Evolutionary conservation across 2,329 filamentous ascomycete species (phyloP), one percentile per base, ranked within the genome.

Genomic region (Fusarium nematophilum): DNA sequence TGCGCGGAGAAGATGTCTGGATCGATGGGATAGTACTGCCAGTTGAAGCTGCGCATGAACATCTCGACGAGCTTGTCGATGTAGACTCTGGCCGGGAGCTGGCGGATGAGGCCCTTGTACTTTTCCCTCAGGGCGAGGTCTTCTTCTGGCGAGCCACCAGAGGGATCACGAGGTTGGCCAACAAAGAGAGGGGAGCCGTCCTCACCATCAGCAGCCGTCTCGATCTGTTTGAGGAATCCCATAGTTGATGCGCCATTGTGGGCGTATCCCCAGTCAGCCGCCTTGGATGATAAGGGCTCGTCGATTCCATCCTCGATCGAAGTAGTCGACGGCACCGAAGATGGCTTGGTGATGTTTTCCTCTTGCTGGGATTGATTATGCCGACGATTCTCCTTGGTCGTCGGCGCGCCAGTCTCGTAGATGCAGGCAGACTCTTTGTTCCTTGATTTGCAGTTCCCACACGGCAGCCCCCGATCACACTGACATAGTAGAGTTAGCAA

Each of bases 401-500:
- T 76, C 4, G 80, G 79, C 5, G 79, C 76, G 26, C 78, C 78
- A 8, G 79, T 81, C 70, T 87, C 85, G 68, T 88, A 88, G 17
- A 76, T 76, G 66, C 86, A 88, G n/a, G 77, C 73, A 3, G 77
- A 73, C 60, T 83, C 78, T 69, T 85, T 87, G 64, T 82, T 83
- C 45, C 86, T 79, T 46, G 81, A 80, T 26, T 80, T 76, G 71
- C 86, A 88, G 68, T 87, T 87, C 39, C 81, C 79, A 70, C 86
- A 88, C 3, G 86, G 86, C 56, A 82, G 76, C 56, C 82, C 79
- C 54, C 86, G 81, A 68, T 88, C 85, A 70, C 86, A 88, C 81
- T 86, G n/a, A n/a, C n/a, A 30, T 31, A 37, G n/a, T 4, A 30
- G 14, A 6, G 14, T 68, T 23, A 68, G 44, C 37, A 36, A 23